phyloP scores from a whole-genome alignment of 2,329 filamentous ascomycete species.

The Sclerotinia trifoliorum region DNA sequence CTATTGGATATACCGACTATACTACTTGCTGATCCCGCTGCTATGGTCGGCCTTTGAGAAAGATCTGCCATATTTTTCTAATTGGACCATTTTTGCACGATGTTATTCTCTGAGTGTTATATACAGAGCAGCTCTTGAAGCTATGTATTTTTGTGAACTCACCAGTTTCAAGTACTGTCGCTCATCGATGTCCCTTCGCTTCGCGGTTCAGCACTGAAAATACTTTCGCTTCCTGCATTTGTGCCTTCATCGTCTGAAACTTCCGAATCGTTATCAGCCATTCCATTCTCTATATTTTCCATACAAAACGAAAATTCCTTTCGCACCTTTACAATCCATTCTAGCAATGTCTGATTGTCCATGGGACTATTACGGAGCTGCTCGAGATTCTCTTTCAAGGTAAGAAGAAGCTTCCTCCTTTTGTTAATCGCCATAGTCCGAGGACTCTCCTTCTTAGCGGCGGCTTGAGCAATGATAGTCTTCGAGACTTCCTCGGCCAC shows the following conservation, averaged over 20 bases:
- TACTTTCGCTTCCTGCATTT: background rate
- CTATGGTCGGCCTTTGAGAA: background rate
- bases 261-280: slow-evolving; percentile 27
- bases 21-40: background rate
- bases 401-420: slow-evolving; percentile 71
- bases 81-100: background rate
- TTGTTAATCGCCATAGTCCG: slow-evolving; percentile 57
- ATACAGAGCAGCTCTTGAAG: background rate
- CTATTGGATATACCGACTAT: too few relatives aligned
- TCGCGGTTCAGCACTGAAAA: background rate
- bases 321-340: slow-evolving; percentile 67
- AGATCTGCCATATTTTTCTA: background rate
- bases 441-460: slow-evolving; percentile 58
- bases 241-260: slow-evolving; percentile 17
- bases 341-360: slow-evolving; percentile 59
- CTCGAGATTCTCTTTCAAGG: slow-evolving; percentile 67
- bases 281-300: slow-evolving; percentile 55
- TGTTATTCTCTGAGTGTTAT: background rate
- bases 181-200: background rate
- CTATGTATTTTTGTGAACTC: background rate
- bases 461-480: slow-evolving; percentile 57
- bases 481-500: slow-evolving; percentile 66
- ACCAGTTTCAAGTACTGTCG: background rate
- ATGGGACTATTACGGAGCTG: slow-evolving; percentile 66
- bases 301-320: slow-evolving; percentile 72